phyloP scores from a whole-genome alignment of 441 rosid species.

The Cnidoscolus chayamansa region DNA sequence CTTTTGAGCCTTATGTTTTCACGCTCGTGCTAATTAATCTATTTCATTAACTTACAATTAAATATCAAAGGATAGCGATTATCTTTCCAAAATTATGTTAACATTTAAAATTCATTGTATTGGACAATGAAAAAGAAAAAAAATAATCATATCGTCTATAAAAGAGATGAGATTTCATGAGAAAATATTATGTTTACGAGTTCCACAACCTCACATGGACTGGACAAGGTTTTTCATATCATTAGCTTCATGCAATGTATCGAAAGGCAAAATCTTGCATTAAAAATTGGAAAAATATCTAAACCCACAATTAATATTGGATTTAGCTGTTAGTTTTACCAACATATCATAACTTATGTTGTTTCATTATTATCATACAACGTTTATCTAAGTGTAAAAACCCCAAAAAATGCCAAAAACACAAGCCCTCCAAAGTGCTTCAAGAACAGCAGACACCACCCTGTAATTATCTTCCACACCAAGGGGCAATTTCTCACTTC shows the following conservation, averaged over 20 bases:
- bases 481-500: conserved; percentile 27
- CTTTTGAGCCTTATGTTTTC: no score
- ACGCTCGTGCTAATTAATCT: no score
- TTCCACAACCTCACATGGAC: neutral
- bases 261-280: conserved; percentile 1
- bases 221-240: neutral
- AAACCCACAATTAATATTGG: conserved; percentile 10
- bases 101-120: no score
- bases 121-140: no score
- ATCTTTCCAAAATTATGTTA: no score
- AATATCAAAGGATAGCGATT: no score
- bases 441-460: conserved; percentile 22
- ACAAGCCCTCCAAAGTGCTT: neutral
- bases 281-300: neutral
- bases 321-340: conserved; percentile 16
- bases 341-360: conserved; percentile 8
- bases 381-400: neutral
- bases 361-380: conserved; percentile 6
- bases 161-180: no score
- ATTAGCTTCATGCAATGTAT: conserved; percentile 23
- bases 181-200: no score
- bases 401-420: conserved; percentile 19
- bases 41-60: no score
- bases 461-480: conserved; percentile 40
- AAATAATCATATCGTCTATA: no score